phyloP scores from a whole-genome alignment of 2,329 filamentous ascomycete genomes.

The Monilinia fructigena region DNA sequence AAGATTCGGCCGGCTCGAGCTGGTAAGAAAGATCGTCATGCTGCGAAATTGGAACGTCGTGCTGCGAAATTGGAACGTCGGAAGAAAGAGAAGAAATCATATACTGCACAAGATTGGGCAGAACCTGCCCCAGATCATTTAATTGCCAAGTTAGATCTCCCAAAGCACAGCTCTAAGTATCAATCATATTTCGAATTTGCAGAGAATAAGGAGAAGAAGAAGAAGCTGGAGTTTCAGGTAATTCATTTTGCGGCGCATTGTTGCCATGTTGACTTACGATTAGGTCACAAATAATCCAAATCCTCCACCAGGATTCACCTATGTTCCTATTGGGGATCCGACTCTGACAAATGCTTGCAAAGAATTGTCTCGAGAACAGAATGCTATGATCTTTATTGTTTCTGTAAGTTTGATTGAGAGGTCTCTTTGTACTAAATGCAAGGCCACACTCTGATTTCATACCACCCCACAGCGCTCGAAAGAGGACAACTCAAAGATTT shows the following conservation, averaged over 20 bases:
- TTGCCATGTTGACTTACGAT: constrained; percentile 24
- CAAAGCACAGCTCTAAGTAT: constrained; percentile 50
- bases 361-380: constrained; percentile 60
- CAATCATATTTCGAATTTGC: constrained; percentile 63
- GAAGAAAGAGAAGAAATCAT: constrained; percentile 34
- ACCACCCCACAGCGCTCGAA: constrained; percentile 29
- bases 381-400: constrained; percentile 65
- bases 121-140: constrained; percentile 37
- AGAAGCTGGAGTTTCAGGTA: constrained; percentile 64
- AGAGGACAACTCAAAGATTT: constrained; percentile 37
- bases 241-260: constrained; percentile 19
- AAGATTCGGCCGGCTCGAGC: constrained; percentile 18
- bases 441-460: constrained; percentile 19
- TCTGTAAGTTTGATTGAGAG: constrained; percentile 49
- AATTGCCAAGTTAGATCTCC: constrained; percentile 38
- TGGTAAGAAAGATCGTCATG: constrained; percentile 33
- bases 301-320: constrained; percentile 61
- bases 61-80: constrained; percentile 35
- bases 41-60: constrained; percentile 34
- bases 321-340: constrained; percentile 62
- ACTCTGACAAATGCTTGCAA: constrained; percentile 61
- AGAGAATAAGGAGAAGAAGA: constrained; percentile 62
- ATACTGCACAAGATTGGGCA: constrained; percentile 36
- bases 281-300: constrained; percentile 53
- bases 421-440: constrained; percentile 11